Percentiles rank a stretch among this genome's conserved stretches.
Conservation (phyloP, 495 filamentous ascomycete genomes). For the Xylaria sp. region DNA sequence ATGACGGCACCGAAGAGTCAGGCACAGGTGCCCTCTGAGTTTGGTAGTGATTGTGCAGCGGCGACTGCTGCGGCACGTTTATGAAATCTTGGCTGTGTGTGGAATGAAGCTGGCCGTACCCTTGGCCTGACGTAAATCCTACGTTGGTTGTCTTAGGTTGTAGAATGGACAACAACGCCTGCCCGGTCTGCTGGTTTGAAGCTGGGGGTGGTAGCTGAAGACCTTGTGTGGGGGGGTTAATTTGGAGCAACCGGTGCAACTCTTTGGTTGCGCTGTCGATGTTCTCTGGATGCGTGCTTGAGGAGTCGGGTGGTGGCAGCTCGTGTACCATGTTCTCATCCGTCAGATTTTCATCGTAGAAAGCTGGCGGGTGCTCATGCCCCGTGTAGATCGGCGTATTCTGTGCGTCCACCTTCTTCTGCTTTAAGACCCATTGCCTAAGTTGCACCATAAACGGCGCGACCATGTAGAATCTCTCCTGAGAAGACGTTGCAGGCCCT, state of each 20-base stretch:
- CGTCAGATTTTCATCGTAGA: conserved; percentile 47
- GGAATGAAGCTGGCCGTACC: conserved; percentile 41
- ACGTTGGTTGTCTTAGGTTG: conserved; percentile 43
- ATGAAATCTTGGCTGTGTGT: conserved; percentile 51
- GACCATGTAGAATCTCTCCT: conserved; percentile 97
- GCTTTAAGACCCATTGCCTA: conserved; percentile 88
- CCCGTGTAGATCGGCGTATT: conserved; percentile 33
- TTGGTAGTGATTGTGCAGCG: conserved; percentile 45
- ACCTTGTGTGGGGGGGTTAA: conserved; percentile 58
- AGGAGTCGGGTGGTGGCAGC: conserved; percentile 13
- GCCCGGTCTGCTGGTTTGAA: conserved; percentile 41
- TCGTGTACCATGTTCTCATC: conserved; percentile 49
- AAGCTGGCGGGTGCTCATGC: conserved; percentile 33
- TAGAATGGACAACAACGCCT: conserved; percentile 66
- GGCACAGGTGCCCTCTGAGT: conserved; percentile 43
- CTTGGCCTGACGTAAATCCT: conserved; percentile 19
- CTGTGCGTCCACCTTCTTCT: conserved; percentile 70
- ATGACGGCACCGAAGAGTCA: conserved; percentile 50
- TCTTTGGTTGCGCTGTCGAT: conserved; percentile 66
- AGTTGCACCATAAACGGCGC: conserved; percentile 86
- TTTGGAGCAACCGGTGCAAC: conserved; percentile 68
- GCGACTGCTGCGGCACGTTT: conserved; percentile 44
- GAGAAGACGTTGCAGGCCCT: conserved; percentile 62
- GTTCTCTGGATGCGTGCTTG: conserved; percentile 23
- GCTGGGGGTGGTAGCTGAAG: conserved; percentile 41